Evolutionary conservation across 805 yeast species (phyloP), one percentile per base, ranked within the genome.

Genomic region (Tetrapisispora fleetii): DNA sequence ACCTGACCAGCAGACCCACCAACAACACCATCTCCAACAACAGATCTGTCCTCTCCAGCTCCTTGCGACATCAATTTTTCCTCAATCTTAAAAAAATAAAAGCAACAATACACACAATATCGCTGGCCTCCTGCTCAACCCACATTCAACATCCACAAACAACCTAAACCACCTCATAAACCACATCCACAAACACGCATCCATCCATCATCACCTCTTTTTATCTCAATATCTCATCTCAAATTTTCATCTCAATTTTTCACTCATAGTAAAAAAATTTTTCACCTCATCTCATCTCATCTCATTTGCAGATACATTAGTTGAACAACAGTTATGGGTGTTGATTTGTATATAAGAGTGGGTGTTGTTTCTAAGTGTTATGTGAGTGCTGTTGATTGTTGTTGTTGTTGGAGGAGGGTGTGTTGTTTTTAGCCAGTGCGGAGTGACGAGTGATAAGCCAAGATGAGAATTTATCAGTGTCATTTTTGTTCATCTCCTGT

Each of bases 401-500:
- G 14, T 6, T 32, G 8, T 24, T 24, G 28, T 24, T 6, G 28
- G 8, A 24, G 8, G 37, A 6, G 37, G 16, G 37, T 33, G 37
- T 36, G 19, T n/a, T 36, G 19, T 36, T 36, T 16, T 36, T 16
- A 14, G n/a, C 35, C 5, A 32, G 35, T 32, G 35, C 3, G n/a
- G 35, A 32, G 35, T 32, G n/a, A 32, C 13, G n/a, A 13, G n/a
- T 13, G 35, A 6, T 39, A 35, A 50, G n/a, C n/a, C n/a, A n/a
- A 49, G 35, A 86, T 87, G 96, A 84, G 96, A 79, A 79, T 87
- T 47, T 79, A 83, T 66, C 81, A 85, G 54, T 93, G 99, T 64
- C 98, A 93, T 68, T 93, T 93, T 71, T 93, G 99, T 73, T 90
- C 97, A 19, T 85, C 96, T 14, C 99, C 99, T 45, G 95, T 87